phyloP scores from a whole-genome alignment of 176 grass and related monocot species.

The Rhynchospora pubera region DNA sequence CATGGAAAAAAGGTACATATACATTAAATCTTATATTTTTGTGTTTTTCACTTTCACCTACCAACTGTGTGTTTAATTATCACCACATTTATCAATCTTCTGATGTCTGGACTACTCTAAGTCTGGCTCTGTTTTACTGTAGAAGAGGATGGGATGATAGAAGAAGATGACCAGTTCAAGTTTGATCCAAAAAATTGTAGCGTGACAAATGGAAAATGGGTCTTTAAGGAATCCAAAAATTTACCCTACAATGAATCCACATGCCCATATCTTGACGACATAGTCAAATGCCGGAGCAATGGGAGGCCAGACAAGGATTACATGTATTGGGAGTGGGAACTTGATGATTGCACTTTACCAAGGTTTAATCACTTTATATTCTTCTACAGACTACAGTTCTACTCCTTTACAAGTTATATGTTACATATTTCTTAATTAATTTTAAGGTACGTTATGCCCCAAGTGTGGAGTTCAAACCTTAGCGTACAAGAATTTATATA shows the following conservation, averaged over 20 bases:
- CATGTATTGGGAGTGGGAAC: constrained; percentile 57
- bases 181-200: constrained; percentile 40
- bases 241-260: constrained; percentile 37
- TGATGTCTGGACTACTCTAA: no score
- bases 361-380: constrained; percentile 22
- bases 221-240: constrained; percentile 34
- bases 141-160: background rate
- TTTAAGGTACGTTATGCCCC: no score
- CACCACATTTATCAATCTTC: no score
- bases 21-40: background rate
- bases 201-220: constrained; percentile 54
- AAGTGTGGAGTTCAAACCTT: no score
- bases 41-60: no score
- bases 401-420: no score
- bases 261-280: constrained; percentile 57
- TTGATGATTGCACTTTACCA: constrained; percentile 53
- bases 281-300: constrained; percentile 39
- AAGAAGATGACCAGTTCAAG: background rate
- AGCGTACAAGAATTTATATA: no score
- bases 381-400: no score
- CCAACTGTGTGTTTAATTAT: no score
- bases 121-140: no score
- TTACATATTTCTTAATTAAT: no score
- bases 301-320: constrained; percentile 57
- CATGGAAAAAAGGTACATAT: no score